phyloP scores from a whole-genome alignment of 805 yeast species.

The Candida chilensis region DNA sequence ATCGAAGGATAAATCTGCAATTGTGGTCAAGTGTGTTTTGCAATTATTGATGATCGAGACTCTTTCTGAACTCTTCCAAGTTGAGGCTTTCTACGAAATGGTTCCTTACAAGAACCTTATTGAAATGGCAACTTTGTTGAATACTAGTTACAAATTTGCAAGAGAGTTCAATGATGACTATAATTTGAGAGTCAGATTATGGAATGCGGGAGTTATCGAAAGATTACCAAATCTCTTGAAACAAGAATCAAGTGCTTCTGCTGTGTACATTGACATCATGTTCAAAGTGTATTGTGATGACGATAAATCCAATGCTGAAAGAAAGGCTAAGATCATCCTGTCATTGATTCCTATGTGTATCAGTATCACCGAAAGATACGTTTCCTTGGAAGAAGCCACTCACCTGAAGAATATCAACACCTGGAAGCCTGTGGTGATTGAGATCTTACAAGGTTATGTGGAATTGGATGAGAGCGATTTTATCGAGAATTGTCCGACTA shows the following conservation, averaged over 20 bases:
- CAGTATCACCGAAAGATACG: slow-evolving; percentile 60
- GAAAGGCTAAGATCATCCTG: slow-evolving; percentile 35
- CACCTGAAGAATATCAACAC: slow-evolving; percentile 63
- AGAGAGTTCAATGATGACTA: slow-evolving; percentile 82
- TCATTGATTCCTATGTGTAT: slow-evolving; percentile 58
- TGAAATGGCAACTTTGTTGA: slow-evolving; percentile 49
- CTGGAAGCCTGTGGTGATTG: slow-evolving; percentile 90
- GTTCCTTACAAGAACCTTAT: slow-evolving; percentile 63
- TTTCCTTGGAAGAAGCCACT: slow-evolving; percentile 64
- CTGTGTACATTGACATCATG: slow-evolving; percentile 74
- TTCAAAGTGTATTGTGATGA: slow-evolving; percentile 72
- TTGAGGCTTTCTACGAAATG: slow-evolving; percentile 48
- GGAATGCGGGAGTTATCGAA: slow-evolving; percentile 89
- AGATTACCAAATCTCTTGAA: slow-evolving; percentile 84
- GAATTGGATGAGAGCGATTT: slow-evolving; percentile 74
- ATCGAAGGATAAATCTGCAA: slow-evolving; percentile 54
- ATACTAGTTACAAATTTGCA: slow-evolving; percentile 73
- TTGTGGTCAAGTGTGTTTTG: slow-evolving; percentile 87
- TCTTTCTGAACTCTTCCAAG: slow-evolving; percentile 69
- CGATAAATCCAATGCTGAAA: slow-evolving; percentile 34
- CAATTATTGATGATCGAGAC: slow-evolving; percentile 86
- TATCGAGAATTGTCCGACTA: slow-evolving; percentile 41
- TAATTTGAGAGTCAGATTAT: slow-evolving; percentile 77
- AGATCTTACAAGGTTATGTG: slow-evolving; percentile 73
- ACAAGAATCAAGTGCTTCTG: slow-evolving; percentile 87